Conservation (phyloP, 2,329 filamentous ascomycete genomes). For the Karstenula rhodostoma region DNA sequence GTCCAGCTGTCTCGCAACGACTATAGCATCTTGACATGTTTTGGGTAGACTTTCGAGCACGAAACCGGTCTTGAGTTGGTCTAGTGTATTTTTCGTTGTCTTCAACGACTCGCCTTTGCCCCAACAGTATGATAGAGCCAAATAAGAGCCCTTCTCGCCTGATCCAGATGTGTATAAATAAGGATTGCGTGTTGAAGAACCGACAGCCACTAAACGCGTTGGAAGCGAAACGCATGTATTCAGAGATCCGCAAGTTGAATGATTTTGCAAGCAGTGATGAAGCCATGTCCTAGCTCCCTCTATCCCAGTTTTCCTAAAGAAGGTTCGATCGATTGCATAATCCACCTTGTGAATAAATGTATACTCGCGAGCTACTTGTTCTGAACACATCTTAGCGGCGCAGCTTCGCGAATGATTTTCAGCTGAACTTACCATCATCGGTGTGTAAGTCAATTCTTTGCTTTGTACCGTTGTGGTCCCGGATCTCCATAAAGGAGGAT, state of each 20-base stretch:
- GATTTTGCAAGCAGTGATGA: slow-evolving; percentile 5
- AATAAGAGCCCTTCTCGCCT: slow-evolving; percentile 1
- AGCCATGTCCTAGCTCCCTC: slow-evolving; percentile 4
- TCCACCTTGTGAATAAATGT: background rate
- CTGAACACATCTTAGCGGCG: background rate
- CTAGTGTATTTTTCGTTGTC: slow-evolving; percentile 12
- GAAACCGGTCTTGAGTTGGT: slow-evolving; percentile 13
- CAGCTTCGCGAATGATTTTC: background rate
- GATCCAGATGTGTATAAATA: slow-evolving; percentile 7
- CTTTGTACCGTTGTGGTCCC: too few relatives aligned
- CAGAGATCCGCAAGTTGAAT: background rate
- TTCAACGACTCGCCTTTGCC: slow-evolving; percentile 13
- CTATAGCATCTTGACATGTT: slow-evolving; percentile 17
- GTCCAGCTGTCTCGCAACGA: slow-evolving; percentile 6
- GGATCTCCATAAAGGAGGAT: too few relatives aligned
- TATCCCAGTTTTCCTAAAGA: background rate
- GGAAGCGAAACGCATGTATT: slow-evolving; percentile 4
- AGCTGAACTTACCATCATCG: slow-evolving; percentile 1
- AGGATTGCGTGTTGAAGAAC: slow-evolving; percentile 8
- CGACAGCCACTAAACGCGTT: slow-evolving; percentile 16
- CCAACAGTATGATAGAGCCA: slow-evolving; percentile 20
- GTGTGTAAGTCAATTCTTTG: background rate
- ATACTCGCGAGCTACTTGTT: background rate
- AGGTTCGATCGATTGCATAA: background rate
- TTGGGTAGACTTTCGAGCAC: slow-evolving; percentile 15